These are phyloP conservation scores for Tricholoma bakamatsutake DNA, from an alignment of 768 basidiomycete species.

Conservation along the genomic window DNA sequence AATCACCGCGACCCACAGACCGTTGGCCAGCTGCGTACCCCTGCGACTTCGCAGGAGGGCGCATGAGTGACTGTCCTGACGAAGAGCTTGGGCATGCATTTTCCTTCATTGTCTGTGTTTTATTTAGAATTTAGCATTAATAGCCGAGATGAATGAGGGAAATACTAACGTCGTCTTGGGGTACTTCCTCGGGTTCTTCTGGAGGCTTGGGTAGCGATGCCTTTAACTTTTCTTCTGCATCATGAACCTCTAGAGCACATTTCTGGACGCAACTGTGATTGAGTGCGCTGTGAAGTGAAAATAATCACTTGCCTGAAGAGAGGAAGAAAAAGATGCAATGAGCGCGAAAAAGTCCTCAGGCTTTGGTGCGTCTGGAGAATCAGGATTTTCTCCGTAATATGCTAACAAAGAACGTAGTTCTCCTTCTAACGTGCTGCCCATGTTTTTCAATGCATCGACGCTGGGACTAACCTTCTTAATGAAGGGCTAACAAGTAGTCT, in stretches of 20 bases:
- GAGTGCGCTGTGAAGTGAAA: background rate
- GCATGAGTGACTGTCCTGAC: slow-evolving; percentile 22
- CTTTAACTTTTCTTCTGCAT: slow-evolving; percentile 34
- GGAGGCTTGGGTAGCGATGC: slow-evolving; percentile 18
- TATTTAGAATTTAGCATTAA: slow-evolving; percentile 5
- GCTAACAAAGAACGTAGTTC: slow-evolving; percentile 55
- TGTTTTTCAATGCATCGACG: slow-evolving; percentile 60
- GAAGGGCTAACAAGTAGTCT: slow-evolving; percentile 37
- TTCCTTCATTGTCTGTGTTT: slow-evolving; percentile 39
- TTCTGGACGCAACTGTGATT: slow-evolving; percentile 39
- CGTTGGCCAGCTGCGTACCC: slow-evolving; percentile 35
- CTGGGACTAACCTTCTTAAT: slow-evolving; percentile 40
- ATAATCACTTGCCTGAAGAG: slow-evolving; percentile 48
- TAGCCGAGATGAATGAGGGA: background rate
- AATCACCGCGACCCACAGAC: slow-evolving; percentile 68
- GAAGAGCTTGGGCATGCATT: slow-evolving; percentile 12
- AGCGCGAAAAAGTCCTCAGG: slow-evolving; percentile 81
- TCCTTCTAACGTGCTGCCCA: slow-evolving; percentile 48
- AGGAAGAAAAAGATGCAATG: slow-evolving; percentile 68
- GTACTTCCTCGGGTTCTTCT: slow-evolving; percentile 17
- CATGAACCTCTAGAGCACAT: slow-evolving; percentile 64
- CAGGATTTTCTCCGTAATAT: slow-evolving; percentile 77
- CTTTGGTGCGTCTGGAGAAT: slow-evolving; percentile 57
- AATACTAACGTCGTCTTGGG: slow-evolving; percentile 18
- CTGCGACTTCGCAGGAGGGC: slow-evolving; percentile 30